phyloP scores from a whole-genome alignment of 1,284 basidiomycete species.

The Leccinum huronense region DNA sequence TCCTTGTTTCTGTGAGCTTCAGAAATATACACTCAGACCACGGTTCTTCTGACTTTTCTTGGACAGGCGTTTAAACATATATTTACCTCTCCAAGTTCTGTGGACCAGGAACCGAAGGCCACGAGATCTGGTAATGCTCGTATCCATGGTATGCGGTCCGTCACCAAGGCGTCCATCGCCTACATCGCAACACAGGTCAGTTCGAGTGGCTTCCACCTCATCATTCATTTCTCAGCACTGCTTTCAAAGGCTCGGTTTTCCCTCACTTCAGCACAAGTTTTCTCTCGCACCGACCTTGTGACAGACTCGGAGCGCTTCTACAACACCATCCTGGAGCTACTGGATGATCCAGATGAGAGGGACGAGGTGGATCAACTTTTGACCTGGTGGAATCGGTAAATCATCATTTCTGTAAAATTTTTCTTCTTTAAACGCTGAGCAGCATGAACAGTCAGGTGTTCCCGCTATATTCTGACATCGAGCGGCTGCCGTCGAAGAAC shows the following conservation, averaged over 20 bases:
- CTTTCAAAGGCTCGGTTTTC: background rate
- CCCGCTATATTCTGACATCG: background rate
- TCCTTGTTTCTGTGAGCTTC: background rate
- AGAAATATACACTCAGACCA: too few relatives aligned
- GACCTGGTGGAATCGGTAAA: too few relatives aligned
- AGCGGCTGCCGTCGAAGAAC: background rate
- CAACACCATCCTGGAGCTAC: too few relatives aligned
- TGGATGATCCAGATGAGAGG: too few relatives aligned
- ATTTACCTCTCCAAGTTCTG: background rate
- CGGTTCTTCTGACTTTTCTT: background rate
- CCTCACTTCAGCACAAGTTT: background rate
- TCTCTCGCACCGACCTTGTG: too few relatives aligned
- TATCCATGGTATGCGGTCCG: background rate
- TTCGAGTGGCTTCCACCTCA: too few relatives aligned
- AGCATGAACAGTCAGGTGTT: background rate
- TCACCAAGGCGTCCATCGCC: background rate
- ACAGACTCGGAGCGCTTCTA: too few relatives aligned
- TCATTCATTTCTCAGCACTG: background rate
- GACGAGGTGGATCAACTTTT: too few relatives aligned
- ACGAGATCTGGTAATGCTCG: background rate
- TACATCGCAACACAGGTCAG: background rate
- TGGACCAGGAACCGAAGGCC: background rate
- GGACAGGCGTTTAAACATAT: background rate
- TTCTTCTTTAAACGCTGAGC: background rate
- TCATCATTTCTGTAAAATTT: background rate